Evolutionary conservation across 2,329 filamentous ascomycete species (phyloP).

Genomic region (Triangularia verruculosa): DNA sequence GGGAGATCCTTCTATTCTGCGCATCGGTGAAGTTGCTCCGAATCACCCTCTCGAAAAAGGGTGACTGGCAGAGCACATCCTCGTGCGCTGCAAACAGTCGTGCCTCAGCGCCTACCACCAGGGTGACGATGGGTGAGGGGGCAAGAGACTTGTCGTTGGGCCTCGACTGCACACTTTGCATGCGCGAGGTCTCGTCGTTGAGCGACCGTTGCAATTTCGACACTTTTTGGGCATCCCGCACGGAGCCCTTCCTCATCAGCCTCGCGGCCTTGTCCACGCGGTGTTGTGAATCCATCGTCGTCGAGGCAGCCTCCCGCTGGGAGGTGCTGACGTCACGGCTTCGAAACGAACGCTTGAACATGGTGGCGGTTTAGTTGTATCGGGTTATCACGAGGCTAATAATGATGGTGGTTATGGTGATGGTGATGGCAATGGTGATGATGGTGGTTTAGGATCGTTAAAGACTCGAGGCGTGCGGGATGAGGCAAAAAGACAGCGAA

Average conservation of each 20-base stretch:
- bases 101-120: slow-evolving; percentile 79
- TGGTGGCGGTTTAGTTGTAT: slow-evolving; percentile 47
- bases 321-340: slow-evolving; percentile 58
- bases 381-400: neutral
- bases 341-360: slow-evolving; percentile 92
- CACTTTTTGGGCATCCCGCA: slow-evolving; percentile 73
- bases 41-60: slow-evolving; percentile 74
- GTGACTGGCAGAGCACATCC: slow-evolving; percentile 81
- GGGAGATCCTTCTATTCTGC: slow-evolving; percentile 75
- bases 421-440: slow-evolving; percentile 27
- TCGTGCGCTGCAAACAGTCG: slow-evolving; percentile 94
- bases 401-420: slow-evolving; percentile 17
- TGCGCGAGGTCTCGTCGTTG: slow-evolving; percentile 42
- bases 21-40: slow-evolving; percentile 69
- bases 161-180: slow-evolving; percentile 35
- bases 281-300: slow-evolving; percentile 37
- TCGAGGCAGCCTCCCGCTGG: slow-evolving; percentile 31
- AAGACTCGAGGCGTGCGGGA: slow-evolving; percentile 33
- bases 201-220: slow-evolving; percentile 84
- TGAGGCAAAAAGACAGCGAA: slow-evolving; percentile 31
- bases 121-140: slow-evolving; percentile 75
- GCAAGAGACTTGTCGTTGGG: slow-evolving; percentile 32
- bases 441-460: slow-evolving; percentile 25
- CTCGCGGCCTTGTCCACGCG: slow-evolving; percentile 86
- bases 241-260: slow-evolving; percentile 65